Percentiles rank a stretch among this genome's conserved stretches.
Evolutionary conservation across 2,329 filamentous ascomycete genomes (phyloP).

Genomic region (Pseudocercospora fijiensis): DNA sequence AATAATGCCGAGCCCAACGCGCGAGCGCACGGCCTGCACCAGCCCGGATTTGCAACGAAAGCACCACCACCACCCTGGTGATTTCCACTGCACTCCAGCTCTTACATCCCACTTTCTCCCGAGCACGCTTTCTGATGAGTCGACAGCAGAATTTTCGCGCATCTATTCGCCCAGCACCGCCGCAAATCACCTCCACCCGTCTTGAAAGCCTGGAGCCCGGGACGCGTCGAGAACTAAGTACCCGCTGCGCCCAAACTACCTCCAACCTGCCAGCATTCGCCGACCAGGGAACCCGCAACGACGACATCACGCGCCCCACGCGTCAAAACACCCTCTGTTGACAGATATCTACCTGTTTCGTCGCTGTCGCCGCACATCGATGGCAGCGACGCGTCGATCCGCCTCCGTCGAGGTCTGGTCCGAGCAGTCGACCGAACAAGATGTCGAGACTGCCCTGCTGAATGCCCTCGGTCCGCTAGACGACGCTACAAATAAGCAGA

Average conservation of each 20-base stretch:
- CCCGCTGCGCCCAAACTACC: constrained; percentile 6
- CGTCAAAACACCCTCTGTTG: constrained; percentile 11
- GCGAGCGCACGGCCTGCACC: background rate
- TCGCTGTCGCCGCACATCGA: constrained; percentile 13
- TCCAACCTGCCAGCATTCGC: constrained; percentile 11
- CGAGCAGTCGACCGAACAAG: constrained; percentile 50
- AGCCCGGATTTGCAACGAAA: background rate
- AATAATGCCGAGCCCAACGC: background rate
- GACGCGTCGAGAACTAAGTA: constrained; percentile 8
- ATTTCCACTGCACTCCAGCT: background rate
- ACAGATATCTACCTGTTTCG: constrained; percentile 1
- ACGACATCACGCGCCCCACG: constrained; percentile 16
- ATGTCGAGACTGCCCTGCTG: constrained; percentile 56
- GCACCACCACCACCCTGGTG: background rate
- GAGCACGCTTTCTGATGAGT: constrained; percentile 12
- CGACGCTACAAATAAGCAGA: constrained; percentile 55
- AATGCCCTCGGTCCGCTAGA: constrained; percentile 45
- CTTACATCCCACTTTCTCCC: constrained; percentile 10
- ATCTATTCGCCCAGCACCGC: background rate
- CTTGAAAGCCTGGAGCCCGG: background rate
- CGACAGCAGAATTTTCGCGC: constrained; percentile 12
- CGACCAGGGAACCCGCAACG: constrained; percentile 18
- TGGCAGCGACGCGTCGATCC: constrained; percentile 54
- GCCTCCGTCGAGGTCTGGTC: constrained; percentile 59
- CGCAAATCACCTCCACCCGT: constrained; percentile 5